A percentile compares a stretch with the other conserved stretches of the same genome.
phyloP scores from a whole-genome alignment of 2,329 filamentous ascomycete species.

The Fusarium compactum region DNA sequence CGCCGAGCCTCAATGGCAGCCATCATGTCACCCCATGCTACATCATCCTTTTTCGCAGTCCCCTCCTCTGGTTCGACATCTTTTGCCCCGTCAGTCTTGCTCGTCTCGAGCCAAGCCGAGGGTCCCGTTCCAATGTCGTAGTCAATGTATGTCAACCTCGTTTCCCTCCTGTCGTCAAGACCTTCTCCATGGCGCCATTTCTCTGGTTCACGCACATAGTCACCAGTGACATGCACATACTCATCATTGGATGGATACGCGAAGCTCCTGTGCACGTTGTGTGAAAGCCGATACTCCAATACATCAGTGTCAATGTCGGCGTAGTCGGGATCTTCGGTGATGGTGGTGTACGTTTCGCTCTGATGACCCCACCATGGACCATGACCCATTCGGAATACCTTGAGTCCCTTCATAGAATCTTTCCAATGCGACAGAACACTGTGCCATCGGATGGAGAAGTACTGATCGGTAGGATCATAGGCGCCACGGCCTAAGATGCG shows the following conservation, averaged over 20 bases:
- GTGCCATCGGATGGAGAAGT: constrained; percentile 25
- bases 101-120: not conserved
- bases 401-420: constrained; percentile 18
- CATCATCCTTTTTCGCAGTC: constrained; percentile 5
- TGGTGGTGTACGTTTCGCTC: not conserved
- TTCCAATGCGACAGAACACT: constrained; percentile 17
- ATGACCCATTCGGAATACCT: constrained; percentile 10
- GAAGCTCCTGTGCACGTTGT: constrained; percentile 1
- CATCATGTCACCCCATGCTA: not conserved
- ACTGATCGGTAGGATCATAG: rapidly evolving
- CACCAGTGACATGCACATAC: not conserved
- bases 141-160: constrained; percentile 16
- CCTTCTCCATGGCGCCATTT: constrained; percentile 9
- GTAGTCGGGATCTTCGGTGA: not conserved
- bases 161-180: rapidly evolving
- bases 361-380: not conserved
- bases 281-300: not conserved
- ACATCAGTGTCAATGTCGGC: not conserved
- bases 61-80: constrained; percentile 12
- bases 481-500: no score
- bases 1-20: not conserved
- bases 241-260: not conserved
- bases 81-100: rapidly evolving
- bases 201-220: not conserved
- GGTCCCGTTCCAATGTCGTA: not conserved